Evolutionary conservation across 2,329 filamentous ascomycete species (phyloP).

Genomic region (Fusarium continuum): DNA sequence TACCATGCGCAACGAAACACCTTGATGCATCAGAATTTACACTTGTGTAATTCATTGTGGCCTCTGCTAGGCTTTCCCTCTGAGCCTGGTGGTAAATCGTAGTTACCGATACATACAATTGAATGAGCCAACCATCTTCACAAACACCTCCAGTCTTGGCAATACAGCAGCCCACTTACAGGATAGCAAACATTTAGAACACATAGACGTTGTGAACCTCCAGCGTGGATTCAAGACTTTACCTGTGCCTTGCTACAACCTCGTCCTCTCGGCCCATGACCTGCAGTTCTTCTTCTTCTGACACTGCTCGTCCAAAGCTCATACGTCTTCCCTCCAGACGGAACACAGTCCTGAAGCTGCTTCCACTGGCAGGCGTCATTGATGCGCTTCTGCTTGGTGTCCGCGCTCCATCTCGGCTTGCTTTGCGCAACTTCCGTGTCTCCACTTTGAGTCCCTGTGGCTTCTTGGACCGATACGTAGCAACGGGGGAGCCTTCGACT

Average conservation of each 20-base stretch:
- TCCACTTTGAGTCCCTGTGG: conserved; percentile 41
- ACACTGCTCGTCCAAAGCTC: conserved; percentile 10
- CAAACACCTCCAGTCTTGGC: not conserved
- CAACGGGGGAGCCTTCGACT: not conserved
- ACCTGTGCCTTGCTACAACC: conserved; percentile 23
- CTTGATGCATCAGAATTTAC: no score
- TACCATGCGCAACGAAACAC: no score
- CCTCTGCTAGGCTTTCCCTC: no score
- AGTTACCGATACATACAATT: conserved; percentile 1
- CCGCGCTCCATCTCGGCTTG: conserved; percentile 29
- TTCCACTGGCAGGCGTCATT: conserved; percentile 9
- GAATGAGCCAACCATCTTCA: not conserved
- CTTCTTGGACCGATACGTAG: conserved; percentile 39
- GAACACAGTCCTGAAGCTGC: conserved; percentile 27
- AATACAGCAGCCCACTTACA: not conserved
- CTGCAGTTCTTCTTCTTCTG: conserved; percentile 3
- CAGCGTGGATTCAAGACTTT: conserved; percentile 2
- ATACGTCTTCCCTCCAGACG: conserved; percentile 25
- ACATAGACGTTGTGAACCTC: not conserved
- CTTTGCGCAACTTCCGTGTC: conserved; percentile 36
- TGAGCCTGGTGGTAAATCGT: no score
- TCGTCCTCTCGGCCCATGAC: conserved; percentile 20
- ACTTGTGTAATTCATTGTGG: no score
- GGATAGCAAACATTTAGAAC: conserved; percentile 6
- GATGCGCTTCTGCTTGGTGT: conserved; percentile 19